These are phyloP conservation scores for Aphanomyces astaci DNA, from an alignment of 352 stramenopile genomes.

Conservation along the genomic window DNA sequence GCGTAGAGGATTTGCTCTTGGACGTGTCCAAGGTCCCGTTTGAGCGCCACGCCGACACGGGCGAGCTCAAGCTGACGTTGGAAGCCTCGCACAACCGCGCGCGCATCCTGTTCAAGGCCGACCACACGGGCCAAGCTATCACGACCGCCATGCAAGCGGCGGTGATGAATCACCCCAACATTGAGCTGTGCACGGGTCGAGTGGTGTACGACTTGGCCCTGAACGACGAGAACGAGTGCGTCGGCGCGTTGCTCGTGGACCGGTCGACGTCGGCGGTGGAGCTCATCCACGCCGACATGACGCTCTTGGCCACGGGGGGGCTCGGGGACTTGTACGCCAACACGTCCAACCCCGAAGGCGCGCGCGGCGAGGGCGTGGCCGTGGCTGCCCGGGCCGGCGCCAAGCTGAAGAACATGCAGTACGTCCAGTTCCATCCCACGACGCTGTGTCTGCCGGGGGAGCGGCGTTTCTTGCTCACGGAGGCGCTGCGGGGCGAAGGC, in stretches of 20 bases:
- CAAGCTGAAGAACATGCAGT: slow-evolving; percentile 89
- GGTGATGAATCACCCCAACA: slow-evolving; percentile 76
- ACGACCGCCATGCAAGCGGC: slow-evolving; percentile 84
- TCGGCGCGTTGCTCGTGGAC: slow-evolving; percentile 63
- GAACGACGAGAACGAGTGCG: slow-evolving; percentile 45
- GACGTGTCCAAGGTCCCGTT: slow-evolving; percentile 85
- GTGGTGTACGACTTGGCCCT: slow-evolving; percentile 73
- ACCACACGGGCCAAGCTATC: slow-evolving; percentile 91
- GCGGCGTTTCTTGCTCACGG: slow-evolving; percentile 88
- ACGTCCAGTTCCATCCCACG: slow-evolving; percentile 95
- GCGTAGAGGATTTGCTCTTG: slow-evolving; percentile 88
- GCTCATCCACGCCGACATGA: slow-evolving; percentile 69
- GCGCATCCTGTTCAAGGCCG: slow-evolving; percentile 90
- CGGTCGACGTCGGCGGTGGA: slow-evolving; percentile 42
- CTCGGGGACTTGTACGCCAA: slow-evolving; percentile 92
- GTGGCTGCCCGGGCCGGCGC: slow-evolving; percentile 72
- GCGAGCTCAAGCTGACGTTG: slow-evolving; percentile 63
- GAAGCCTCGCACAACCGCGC: slow-evolving; percentile 91
- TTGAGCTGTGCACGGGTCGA: slow-evolving; percentile 59
- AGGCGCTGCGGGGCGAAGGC: slow-evolving; percentile 89
- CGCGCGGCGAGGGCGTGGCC: slow-evolving; percentile 60
- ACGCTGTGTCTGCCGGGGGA: slow-evolving; percentile 88
- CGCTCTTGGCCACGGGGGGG: slow-evolving; percentile 89
- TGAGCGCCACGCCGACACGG: slow-evolving; percentile 53
- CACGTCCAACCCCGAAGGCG: slow-evolving; percentile 88